A percentile compares a stretch with the other conserved stretches of the same genome.
Conservation (phyloP, 345 rosid genomes). For the Lepidium africanum region DNA sequence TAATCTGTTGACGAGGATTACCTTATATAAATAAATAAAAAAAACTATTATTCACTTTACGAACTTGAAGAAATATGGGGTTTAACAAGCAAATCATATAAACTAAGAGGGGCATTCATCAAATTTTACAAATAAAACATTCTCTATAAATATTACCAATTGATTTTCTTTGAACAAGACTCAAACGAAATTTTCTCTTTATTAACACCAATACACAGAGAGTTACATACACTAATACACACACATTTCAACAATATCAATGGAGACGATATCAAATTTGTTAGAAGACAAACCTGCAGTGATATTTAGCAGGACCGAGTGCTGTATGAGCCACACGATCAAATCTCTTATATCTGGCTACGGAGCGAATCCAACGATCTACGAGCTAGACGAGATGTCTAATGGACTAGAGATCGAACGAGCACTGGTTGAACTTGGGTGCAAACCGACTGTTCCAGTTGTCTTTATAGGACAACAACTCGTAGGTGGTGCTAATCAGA, state of each 20-base stretch:
- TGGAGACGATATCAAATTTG: conserved; percentile 48
- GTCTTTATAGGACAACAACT: conserved; percentile 76
- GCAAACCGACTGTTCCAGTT: conserved; percentile 51
- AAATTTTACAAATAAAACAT: neutral
- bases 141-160: conserved; percentile 14
- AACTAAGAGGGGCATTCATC: neutral
- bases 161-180: conserved; percentile 1
- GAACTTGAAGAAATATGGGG: neutral
- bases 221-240: neutral
- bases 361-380: conserved; percentile 27
- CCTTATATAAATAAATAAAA: too few relatives aligned
- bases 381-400: conserved; percentile 31
- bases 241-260: neutral
- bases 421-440: conserved; percentile 54
- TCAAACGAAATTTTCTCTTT: conserved; percentile 8
- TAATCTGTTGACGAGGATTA: too few relatives aligned
- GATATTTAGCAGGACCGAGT: conserved; percentile 60
- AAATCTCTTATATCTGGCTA: conserved; percentile 30
- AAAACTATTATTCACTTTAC: too few relatives aligned
- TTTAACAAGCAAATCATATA: neutral
- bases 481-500: conserved; percentile 65
- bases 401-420: conserved; percentile 50
- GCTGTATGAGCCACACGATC: conserved; percentile 58
- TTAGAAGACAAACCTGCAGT: conserved; percentile 68
- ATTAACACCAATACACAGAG: neutral